These are phyloP conservation scores for Nevesoporus exiguus DNA, from an alignment of 768 basidiomycete genomes.

Conservation along the genomic window DNA sequence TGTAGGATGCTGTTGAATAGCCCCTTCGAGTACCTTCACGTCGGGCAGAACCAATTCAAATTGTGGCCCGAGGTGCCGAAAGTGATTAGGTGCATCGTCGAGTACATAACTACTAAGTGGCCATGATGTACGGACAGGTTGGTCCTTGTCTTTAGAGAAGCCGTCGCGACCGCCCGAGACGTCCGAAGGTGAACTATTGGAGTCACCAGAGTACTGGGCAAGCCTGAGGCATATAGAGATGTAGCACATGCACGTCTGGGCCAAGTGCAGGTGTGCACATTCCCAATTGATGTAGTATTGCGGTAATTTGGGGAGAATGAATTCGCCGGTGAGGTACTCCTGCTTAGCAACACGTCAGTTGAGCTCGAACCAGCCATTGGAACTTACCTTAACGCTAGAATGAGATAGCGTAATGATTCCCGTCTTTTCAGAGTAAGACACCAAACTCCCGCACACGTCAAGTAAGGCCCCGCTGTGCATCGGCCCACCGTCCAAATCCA, in stretches of 20 bases:
- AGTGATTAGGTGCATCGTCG: neutral
- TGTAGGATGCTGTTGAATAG: neutral
- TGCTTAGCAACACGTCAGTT: too few relatives aligned
- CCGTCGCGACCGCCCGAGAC: too few relatives aligned
- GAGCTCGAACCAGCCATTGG: too few relatives aligned
- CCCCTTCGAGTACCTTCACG: neutral
- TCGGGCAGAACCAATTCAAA: neutral
- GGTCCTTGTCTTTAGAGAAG: too few relatives aligned
- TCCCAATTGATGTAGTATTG: neutral
- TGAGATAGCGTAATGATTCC: neutral
- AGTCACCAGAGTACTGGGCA: too few relatives aligned
- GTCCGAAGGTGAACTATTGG: too few relatives aligned
- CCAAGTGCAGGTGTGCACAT: neutral
- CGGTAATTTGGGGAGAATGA: neutral
- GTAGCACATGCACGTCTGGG: slow-evolving; percentile 1
- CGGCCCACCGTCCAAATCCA: neutral
- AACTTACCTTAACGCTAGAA: slow-evolving; percentile 3
- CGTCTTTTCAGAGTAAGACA: slow-evolving; percentile 1
- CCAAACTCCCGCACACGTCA: slow-evolving; percentile 5
- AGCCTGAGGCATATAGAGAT: neutral
- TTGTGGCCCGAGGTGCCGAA: neutral
- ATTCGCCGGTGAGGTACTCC: slow-evolving; percentile 1
- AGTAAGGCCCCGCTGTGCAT: slow-evolving; percentile 2
- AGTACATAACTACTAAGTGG: neutral
- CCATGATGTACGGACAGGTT: too few relatives aligned